Base-by-base conservation (phyloP, 2,329 filamentous ascomycete species). In the Fusarium miscanthi region DNA sequence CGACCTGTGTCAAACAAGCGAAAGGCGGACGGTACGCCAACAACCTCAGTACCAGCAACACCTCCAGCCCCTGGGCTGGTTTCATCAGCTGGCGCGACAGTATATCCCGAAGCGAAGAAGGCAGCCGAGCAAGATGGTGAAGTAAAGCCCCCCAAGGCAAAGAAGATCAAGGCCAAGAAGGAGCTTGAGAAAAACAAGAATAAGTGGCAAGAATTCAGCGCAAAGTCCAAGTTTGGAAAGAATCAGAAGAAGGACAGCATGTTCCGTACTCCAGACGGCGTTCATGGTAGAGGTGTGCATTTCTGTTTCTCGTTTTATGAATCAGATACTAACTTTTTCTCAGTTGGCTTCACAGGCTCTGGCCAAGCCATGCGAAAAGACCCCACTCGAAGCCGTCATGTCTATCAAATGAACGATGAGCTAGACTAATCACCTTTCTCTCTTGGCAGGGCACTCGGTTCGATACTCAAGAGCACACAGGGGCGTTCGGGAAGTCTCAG, bases 331-430 rank as follows among this genome's bases (percentile, higher is more conserved):
- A 63, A 80, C 67, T 19, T n/a, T 9, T 21, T 25, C 52, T 11
- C 74, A 98, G 96, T 99, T 79, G 96, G 96, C 38, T 98, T 99
- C 79, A 97, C 94, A 13, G 96, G 96, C 70, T 98, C 95, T 60
- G 96, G 96, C 66, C 94, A 97, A 83, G 88, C 92, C 74, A 98
- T 98, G 96, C 93, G 94, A 76, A 98, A 97, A 82, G 96, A 98
- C 80, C 90, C 90, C 52, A 90, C 91, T 70, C 89, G 95, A 78
- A 92, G 89, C 80, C 92, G 94, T 77, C 94, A 97, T 80, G 91
- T 96, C 74, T 97, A 97, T 82, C 90, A 95, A 81, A 87, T 91
- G 76, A 91, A 88, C 78, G 92, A 93, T 61, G 92, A 94, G 66
- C 85, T 93, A 78, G 92, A 93, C 84, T 91, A 87, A 89, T 76